Evolutionary conservation across 257 asterid species (phyloP).

Genomic region (Capsicum rhomboideum): DNA sequence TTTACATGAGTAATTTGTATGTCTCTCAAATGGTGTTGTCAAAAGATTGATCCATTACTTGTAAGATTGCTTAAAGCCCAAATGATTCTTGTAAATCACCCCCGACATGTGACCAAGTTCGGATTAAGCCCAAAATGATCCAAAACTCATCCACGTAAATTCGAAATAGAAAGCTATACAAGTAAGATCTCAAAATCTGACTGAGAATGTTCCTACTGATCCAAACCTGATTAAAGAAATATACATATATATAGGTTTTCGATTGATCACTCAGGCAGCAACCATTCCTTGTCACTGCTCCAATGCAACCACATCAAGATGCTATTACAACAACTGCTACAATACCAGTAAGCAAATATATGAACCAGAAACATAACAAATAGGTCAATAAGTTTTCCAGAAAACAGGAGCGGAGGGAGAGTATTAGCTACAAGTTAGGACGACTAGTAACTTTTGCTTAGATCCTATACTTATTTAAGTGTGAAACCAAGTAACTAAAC

Average conservation of each 20-base stretch:
- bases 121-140: not conserved
- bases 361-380: constrained; percentile 55
- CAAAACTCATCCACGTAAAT: not conserved
- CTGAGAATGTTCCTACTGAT: not conserved
- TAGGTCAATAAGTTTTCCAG: not conserved
- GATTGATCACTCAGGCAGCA: not conserved
- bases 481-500: not conserved
- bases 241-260: too few species aligned
- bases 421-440: not conserved
- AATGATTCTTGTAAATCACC: too few species aligned
- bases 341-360: constrained; percentile 58
- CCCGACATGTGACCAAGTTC: too few species aligned
- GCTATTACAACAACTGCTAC: constrained; percentile 57
- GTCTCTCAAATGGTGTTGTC: too few species aligned
- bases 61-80: too few species aligned
- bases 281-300: not conserved
- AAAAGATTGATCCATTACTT: too few species aligned
- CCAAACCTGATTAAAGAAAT: too few species aligned
- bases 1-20: too few species aligned
- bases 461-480: not conserved
- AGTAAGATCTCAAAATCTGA: not conserved
- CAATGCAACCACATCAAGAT: constrained; percentile 83
- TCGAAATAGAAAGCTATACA: not conserved
- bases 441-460: too few species aligned
- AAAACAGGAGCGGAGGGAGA: not conserved